phyloP scores from a whole-genome alignment of 345 rosid genomes.

The Eucalyptus cladocalyx region DNA sequence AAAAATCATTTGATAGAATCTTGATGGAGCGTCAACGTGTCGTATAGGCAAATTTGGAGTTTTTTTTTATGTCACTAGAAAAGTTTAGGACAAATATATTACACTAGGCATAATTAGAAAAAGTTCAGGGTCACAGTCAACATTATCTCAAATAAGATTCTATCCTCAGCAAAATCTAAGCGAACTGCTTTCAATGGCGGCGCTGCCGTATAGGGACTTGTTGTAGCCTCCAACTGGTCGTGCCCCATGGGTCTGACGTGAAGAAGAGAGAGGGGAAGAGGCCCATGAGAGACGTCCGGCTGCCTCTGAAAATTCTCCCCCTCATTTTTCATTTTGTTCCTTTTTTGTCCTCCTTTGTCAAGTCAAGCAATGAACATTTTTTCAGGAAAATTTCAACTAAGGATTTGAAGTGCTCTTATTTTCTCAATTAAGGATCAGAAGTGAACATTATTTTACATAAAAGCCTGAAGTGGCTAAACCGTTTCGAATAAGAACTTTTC shows the following conservation, averaged over 20 bases:
- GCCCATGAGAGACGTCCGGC: not conserved
- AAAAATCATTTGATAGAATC: not conserved
- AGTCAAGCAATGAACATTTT: not conserved
- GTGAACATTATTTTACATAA: too few relatives aligned
- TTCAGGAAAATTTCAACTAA: fast-evolving
- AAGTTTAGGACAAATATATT: too few relatives aligned
- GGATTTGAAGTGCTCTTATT: too few relatives aligned
- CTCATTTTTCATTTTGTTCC: not conserved
- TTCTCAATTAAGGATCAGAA: fast-evolving
- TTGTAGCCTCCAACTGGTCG: not conserved
- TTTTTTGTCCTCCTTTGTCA: not conserved
- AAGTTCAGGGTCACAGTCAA: too few relatives aligned
- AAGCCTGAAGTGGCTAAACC: too few relatives aligned
- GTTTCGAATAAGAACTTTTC: too few relatives aligned
- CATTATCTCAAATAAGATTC: not conserved
- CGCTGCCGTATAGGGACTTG: not conserved
- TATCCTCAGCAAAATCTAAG: not conserved
- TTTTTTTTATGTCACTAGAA: not conserved
- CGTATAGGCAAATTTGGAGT: too few relatives aligned
- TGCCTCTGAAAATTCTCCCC: not conserved
- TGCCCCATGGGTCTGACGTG: not conserved
- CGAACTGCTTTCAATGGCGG: fast-evolving
- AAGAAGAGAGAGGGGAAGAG: not conserved
- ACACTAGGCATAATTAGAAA: too few relatives aligned
- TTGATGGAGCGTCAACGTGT: not conserved